Conservation (phyloP, 768 basidiomycete species). For the Lactarius indigo region DNA sequence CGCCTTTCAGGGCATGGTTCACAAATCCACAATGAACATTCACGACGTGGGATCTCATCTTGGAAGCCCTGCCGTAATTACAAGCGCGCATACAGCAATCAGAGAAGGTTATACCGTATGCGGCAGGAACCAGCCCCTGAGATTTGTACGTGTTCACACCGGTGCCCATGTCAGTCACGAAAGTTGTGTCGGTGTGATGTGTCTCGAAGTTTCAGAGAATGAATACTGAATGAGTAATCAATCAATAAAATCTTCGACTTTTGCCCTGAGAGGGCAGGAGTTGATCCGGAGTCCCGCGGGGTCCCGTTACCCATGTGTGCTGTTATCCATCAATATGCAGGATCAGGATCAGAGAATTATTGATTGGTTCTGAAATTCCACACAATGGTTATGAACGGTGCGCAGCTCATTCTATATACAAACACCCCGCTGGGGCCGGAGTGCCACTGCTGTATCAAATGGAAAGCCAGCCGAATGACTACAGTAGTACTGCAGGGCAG, state of each 20-base stretch:
- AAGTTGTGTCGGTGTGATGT: not conserved
- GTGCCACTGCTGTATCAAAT: not conserved
- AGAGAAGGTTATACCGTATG: not conserved
- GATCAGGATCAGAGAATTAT: not conserved
- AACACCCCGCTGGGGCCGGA: not conserved
- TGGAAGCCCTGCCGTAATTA: not conserved
- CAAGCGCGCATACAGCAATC: not conserved
- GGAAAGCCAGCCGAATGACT: not conserved
- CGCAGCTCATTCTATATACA: not conserved
- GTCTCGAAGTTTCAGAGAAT: conserved; percentile 3
- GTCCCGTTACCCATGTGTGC: not conserved
- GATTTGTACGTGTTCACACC: not conserved
- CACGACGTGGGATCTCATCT: not conserved
- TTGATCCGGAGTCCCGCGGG: conserved; percentile 22
- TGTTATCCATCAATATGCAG: not conserved
- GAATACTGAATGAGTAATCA: not conserved
- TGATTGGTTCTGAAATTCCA: not conserved
- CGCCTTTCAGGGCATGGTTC: not conserved
- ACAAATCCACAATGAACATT: not conserved
- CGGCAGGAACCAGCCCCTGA: not conserved
- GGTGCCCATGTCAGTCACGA: not conserved
- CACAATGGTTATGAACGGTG: not conserved
- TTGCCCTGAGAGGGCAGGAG: not conserved
- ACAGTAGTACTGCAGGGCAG: not conserved
- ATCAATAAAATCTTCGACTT: conserved; percentile 1